Evolutionary conservation across 345 rosid genomes (phyloP).

Genomic region (Bretschneidera sinensis): DNA sequence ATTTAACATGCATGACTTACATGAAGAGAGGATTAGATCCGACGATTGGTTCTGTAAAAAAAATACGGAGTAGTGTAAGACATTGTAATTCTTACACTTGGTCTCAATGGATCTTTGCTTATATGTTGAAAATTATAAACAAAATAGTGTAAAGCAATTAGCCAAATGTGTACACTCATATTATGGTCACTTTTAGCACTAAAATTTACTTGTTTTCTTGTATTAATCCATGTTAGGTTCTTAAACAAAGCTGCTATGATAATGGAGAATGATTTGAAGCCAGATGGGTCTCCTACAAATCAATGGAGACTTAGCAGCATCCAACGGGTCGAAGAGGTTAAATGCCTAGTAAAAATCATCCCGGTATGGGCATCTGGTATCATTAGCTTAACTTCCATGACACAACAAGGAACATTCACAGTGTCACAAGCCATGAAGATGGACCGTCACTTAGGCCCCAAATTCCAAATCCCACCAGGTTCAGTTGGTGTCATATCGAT

Average conservation of each 20-base stretch:
- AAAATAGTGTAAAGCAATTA: too few relatives aligned
- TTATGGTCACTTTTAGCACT: not conserved
- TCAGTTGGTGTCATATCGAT: slow-evolving; percentile 35
- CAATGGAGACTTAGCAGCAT: slow-evolving; percentile 57
- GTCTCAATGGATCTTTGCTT: too few relatives aligned
- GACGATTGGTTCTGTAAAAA: too few relatives aligned
- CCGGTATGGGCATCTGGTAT: slow-evolving; percentile 61
- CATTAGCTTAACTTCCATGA: slow-evolving; percentile 32
- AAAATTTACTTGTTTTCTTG: not conserved
- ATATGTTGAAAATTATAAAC: too few relatives aligned
- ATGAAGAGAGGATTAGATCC: too few relatives aligned
- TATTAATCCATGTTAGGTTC: slow-evolving; percentile 30
- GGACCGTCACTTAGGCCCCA: slow-evolving; percentile 55
- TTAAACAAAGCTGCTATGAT: slow-evolving; percentile 63
- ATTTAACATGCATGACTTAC: too few relatives aligned
- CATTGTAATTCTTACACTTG: too few relatives aligned
- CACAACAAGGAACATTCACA: slow-evolving; percentile 43
- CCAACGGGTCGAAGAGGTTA: slow-evolving; percentile 65
- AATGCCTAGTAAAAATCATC: slow-evolving; percentile 45
- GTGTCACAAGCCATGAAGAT: slow-evolving; percentile 48
- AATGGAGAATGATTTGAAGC: slow-evolving; percentile 36
- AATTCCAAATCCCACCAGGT: slow-evolving; percentile 55
- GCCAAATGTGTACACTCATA: too few relatives aligned
- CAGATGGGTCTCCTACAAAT: slow-evolving; percentile 33
- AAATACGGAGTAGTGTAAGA: too few relatives aligned